Conservation (phyloP, 2,329 filamentous ascomycete species). For the Fusarium scirpi region DNA sequence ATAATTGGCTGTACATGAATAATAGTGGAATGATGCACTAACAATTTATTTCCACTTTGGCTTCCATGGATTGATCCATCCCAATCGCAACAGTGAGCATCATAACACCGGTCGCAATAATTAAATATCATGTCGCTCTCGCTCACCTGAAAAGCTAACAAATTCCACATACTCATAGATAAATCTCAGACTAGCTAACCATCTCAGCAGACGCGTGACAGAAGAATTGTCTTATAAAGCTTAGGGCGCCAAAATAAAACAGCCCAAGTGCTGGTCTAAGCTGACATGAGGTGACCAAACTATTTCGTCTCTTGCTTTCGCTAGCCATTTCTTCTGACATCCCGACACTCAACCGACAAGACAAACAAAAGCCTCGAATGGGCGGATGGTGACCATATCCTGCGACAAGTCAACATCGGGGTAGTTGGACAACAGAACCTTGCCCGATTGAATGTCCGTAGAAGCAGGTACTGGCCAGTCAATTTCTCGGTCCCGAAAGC, state of each 20-base stretch:
- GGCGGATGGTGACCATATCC: background rate
- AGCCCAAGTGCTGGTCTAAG: background rate
- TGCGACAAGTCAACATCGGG: background rate
- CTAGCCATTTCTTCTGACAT: background rate
- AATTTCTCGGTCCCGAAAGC: constrained; percentile 15
- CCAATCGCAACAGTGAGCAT: background rate
- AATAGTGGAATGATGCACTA: background rate
- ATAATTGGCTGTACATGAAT: fast-evolving
- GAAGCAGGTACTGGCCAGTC: constrained; percentile 4
- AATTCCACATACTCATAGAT: background rate
- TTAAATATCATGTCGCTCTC: background rate
- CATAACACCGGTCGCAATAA: background rate
- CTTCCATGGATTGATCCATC: too few species aligned
- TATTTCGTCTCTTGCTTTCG: background rate
- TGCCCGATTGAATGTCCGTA: background rate
- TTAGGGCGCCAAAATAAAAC: background rate
- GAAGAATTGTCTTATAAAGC: background rate
- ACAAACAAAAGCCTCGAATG: constrained; percentile 29
- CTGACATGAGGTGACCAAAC: background rate
- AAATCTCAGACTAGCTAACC: background rate
- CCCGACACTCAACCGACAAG: background rate
- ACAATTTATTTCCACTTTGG: background rate
- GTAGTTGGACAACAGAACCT: constrained; percentile 24
- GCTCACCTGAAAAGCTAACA: background rate
- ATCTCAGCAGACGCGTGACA: background rate